Conservation (phyloP, 2,329 filamentous ascomycete genomes). For the Talaromyces sp. region DNA sequence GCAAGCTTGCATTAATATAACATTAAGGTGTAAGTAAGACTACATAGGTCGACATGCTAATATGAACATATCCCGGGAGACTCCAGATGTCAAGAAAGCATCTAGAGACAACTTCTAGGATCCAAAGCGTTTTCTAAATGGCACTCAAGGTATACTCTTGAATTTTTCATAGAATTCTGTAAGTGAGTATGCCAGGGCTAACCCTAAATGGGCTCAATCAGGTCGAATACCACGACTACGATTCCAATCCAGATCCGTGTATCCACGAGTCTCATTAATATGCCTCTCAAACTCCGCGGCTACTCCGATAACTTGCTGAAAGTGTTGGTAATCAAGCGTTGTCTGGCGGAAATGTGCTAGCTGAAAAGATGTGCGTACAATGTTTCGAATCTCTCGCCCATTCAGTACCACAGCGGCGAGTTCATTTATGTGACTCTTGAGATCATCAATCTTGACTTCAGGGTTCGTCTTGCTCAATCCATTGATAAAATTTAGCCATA, state of each 20-base stretch:
- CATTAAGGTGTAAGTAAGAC: no score
- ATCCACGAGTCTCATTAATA: background rate
- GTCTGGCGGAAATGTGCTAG: background rate
- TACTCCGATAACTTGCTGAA: background rate
- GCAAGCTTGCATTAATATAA: no score
- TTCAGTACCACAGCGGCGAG: background rate
- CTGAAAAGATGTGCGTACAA: background rate
- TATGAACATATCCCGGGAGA: no score
- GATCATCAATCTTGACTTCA: background rate
- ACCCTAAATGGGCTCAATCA: no score
- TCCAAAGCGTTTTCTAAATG: no score
- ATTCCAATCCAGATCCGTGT: background rate
- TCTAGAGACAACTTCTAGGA: no score
- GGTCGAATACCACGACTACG: background rate
- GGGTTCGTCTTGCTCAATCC: background rate
- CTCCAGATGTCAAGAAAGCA: no score
- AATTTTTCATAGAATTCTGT: no score
- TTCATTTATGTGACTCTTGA: background rate
- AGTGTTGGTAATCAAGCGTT: background rate
- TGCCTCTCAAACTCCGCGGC: background rate
- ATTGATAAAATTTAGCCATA: background rate
- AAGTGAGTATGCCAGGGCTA: no score
- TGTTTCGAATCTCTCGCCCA: constrained; percentile 3
- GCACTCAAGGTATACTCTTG: no score
- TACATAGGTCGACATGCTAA: no score